Evolutionary conservation across 768 basidiomycete species (phyloP).

Genomic region (Tylopilus rubrobrunneus): DNA sequence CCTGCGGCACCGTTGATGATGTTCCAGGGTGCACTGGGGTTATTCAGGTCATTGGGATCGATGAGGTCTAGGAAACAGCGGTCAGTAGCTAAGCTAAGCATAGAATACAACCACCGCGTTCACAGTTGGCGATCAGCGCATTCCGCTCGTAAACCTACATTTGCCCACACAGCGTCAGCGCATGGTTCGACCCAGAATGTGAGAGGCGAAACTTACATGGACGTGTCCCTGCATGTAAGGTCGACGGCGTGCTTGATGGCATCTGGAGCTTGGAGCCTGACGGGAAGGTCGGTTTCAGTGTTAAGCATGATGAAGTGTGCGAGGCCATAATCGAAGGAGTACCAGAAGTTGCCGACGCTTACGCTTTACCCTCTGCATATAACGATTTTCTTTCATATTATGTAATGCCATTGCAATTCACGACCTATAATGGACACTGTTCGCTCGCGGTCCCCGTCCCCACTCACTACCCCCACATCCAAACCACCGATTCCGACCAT

Average conservation of each 20-base stretch:
- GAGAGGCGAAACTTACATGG: not conserved
- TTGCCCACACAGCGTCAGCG: not conserved
- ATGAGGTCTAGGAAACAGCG: conserved; percentile 3
- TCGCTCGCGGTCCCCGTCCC: conserved; percentile 27
- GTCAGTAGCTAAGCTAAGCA: no score
- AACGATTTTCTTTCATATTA: no score
- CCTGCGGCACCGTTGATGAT: conserved; percentile 27
- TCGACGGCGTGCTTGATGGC: conserved; percentile 29
- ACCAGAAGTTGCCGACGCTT: conserved; percentile 27
- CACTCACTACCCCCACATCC: conserved; percentile 24
- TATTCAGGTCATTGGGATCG: conserved; percentile 24
- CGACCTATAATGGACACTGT: conserved; percentile 24
- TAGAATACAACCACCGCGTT: not conserved
- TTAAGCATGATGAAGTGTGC: conserved; percentile 26
- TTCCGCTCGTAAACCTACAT: conserved; percentile 24
- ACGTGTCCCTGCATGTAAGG: conserved; percentile 29
- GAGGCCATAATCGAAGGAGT: conserved; percentile 29
- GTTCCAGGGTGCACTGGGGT: conserved; percentile 24
- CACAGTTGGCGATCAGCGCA: conserved; percentile 23
- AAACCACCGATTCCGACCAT: conserved; percentile 54
- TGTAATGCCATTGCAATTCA: conserved; percentile 31
- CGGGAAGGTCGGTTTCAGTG: conserved; percentile 24
- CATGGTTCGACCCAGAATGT: not conserved
- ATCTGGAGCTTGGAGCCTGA: conserved; percentile 24
- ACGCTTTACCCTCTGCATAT: no score